Percentiles rank a stretch among this genome's conserved stretches.
These are phyloP conservation scores for Wallacemonas sp. DNA, from an alignment of 208 protist species.

Conservation along the genomic window DNA sequence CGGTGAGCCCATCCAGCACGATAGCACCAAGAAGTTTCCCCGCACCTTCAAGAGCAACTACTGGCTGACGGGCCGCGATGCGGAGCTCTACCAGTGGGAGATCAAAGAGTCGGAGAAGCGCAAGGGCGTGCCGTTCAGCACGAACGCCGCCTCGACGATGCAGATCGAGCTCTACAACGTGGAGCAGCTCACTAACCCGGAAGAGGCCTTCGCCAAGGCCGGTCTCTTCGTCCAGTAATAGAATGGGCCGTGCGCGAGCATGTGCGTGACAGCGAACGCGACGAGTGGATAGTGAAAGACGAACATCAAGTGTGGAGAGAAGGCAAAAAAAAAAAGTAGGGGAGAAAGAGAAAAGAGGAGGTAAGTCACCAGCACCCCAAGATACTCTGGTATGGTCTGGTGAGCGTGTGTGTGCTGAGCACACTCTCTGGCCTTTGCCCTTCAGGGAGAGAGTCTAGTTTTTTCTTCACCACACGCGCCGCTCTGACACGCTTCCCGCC, in stretches of 20 bases:
- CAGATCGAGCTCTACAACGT: constrained; percentile 88
- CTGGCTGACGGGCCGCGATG: constrained; percentile 85
- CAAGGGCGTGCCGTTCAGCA: constrained; percentile 67
- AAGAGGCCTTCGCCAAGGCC: constrained; percentile 85
- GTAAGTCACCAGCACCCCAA: too few relatives aligned
- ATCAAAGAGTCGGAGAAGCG: constrained; percentile 81
- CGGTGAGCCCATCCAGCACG: constrained; percentile 74
- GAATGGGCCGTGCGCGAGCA: neutral
- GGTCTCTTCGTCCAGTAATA: constrained; percentile 74
- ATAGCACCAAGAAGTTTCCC: constrained; percentile 71
- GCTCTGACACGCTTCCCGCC: too few relatives aligned
- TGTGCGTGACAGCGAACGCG: too few relatives aligned
- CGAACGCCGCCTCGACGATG: constrained; percentile 36
- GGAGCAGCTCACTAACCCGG: constrained; percentile 85
- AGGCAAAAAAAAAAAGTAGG: too few relatives aligned
- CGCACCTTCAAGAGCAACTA: constrained; percentile 80
- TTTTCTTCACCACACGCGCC: too few relatives aligned
- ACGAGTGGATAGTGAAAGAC: too few relatives aligned
- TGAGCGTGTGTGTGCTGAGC: too few relatives aligned
- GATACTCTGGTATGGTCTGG: too few relatives aligned
- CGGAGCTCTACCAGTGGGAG: constrained; percentile 85
- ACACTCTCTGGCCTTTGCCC: too few relatives aligned
- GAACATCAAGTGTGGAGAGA: too few relatives aligned
- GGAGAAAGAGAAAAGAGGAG: too few relatives aligned
- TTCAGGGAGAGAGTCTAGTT: too few relatives aligned